A percentile compares a stretch with the other conserved stretches of the same genome.
These are phyloP conservation scores for Marasmius sp. DNA, from an alignment of 1,284 basidiomycete genomes.

Conservation along the genomic window DNA sequence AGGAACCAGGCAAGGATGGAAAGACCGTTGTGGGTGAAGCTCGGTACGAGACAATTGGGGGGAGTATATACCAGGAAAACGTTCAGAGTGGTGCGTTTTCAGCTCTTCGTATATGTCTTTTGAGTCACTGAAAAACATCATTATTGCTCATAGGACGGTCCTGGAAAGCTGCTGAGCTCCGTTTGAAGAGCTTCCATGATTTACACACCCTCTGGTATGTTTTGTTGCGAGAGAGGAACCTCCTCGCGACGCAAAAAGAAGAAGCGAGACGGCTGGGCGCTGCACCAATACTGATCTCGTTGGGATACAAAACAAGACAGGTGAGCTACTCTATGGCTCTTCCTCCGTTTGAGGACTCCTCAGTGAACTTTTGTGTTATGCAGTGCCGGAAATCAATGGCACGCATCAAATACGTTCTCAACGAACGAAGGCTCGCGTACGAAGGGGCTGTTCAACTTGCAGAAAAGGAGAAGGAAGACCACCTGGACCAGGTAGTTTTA, in stretches of 20 bases:
- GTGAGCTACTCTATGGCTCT: slow-evolving; percentile 2
- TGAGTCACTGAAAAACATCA: neutral
- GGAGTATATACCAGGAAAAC: slow-evolving; percentile 5
- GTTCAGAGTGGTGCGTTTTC: slow-evolving; percentile 7
- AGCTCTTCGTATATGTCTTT: slow-evolving; percentile 3
- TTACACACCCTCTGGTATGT: slow-evolving; percentile 94
- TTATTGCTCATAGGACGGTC: slow-evolving; percentile 61
- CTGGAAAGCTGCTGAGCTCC: slow-evolving; percentile 84
- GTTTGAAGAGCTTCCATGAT: slow-evolving; percentile 88
- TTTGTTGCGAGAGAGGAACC: slow-evolving; percentile 82
- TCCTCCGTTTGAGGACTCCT: neutral
- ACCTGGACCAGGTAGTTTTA: slow-evolving; percentile 31
- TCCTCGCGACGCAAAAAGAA: slow-evolving; percentile 84
- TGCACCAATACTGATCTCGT: slow-evolving; percentile 26
- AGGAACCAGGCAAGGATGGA: slow-evolving; percentile 27
- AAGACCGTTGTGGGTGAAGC: slow-evolving; percentile 28
- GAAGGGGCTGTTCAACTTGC: slow-evolving; percentile 57
- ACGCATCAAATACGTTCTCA: slow-evolving; percentile 90
- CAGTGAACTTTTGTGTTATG: slow-evolving; percentile 1
- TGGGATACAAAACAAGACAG: slow-evolving; percentile 8
- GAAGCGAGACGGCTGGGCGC: slow-evolving; percentile 67
- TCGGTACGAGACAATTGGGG: slow-evolving; percentile 32
- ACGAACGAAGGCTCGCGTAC: slow-evolving; percentile 88
- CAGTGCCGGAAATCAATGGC: slow-evolving; percentile 97
- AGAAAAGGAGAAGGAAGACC: slow-evolving; percentile 30